Percentiles rank a stretch among this genome's conserved stretches.
phyloP scores from a whole-genome alignment of 306 rosid genomes.

The Castanospermum australe region DNA sequence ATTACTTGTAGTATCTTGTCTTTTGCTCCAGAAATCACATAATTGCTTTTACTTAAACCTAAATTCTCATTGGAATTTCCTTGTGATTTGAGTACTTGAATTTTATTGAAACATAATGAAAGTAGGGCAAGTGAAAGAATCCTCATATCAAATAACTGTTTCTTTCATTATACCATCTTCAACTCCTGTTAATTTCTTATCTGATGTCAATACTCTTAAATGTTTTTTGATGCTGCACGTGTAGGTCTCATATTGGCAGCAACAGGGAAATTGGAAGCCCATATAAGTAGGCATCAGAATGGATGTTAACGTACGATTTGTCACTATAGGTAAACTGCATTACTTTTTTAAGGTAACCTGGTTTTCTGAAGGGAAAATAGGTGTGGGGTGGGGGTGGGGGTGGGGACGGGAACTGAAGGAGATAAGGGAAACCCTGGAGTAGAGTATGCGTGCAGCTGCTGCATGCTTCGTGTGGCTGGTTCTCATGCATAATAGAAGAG shows the following conservation, averaged over 20 bases:
- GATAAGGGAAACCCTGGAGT: constrained; percentile 4
- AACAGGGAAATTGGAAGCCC: constrained; percentile 68
- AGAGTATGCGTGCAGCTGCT: constrained; percentile 5
- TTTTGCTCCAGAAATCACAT: not conserved
- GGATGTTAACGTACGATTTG: constrained; percentile 43
- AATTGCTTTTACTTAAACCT: not conserved
- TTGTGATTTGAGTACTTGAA: constrained; percentile 10
- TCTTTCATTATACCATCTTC: not conserved
- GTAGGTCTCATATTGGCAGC: constrained; percentile 93
- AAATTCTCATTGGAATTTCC: not conserved
- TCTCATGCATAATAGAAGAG: not conserved
- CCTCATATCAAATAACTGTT: not conserved
- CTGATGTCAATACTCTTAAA: not conserved
- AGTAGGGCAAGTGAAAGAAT: not conserved
- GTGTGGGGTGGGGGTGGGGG: not conserved
- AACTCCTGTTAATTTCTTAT: not conserved
- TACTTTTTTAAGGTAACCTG: constrained; percentile 31
- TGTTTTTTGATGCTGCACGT: constrained; percentile 25
- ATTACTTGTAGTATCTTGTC: not conserved
- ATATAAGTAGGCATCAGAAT: constrained; percentile 52
- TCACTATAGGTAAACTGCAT: not conserved
- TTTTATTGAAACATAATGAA: not conserved
- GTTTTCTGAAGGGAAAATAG: constrained; percentile 2
- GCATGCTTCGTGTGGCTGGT: constrained; percentile 15
- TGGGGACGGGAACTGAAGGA: constrained; percentile 23